phyloP scores from a whole-genome alignment of 768 basidiomycete species.

The Obba rivulosa region DNA sequence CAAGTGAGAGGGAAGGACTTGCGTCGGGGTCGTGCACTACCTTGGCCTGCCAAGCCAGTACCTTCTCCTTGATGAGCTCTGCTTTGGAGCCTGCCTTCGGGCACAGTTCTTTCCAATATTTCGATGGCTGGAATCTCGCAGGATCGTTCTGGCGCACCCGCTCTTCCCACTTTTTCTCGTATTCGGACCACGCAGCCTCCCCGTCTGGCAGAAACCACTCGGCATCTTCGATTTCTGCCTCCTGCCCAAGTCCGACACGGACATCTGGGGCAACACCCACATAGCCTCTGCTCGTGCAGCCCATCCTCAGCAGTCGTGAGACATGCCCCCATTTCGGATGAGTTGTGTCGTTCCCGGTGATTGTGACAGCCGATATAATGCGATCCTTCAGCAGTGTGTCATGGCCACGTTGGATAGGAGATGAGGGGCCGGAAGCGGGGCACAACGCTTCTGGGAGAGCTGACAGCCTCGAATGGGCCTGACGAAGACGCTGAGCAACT shows the following conservation, averaged over 20 bases:
- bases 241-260: slow-evolving; percentile 19
- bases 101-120: slow-evolving; percentile 12
- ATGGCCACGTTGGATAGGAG: slow-evolving; percentile 27
- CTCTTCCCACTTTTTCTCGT: slow-evolving; percentile 33
- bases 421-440: slow-evolving; percentile 29
- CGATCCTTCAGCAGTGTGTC: slow-evolving; percentile 27
- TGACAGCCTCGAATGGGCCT: not conserved
- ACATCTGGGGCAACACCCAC: slow-evolving; percentile 19
- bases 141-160: slow-evolving; percentile 3
- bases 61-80: slow-evolving; percentile 29
- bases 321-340: slow-evolving; percentile 45
- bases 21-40: slow-evolving; percentile 4
- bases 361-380: slow-evolving; percentile 30
- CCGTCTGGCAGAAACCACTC: slow-evolving; percentile 37
- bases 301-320: slow-evolving; percentile 33
- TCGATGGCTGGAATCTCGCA: slow-evolving; percentile 6
- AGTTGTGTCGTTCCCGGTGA: slow-evolving; percentile 34
- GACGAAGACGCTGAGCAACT: not conserved
- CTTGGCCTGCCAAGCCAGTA: slow-evolving; percentile 30
- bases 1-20: not conserved
- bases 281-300: slow-evolving; percentile 32
- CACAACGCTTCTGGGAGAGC: slow-evolving; percentile 24
- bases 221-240: slow-evolving; percentile 18
- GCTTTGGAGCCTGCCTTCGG: slow-evolving; percentile 12
- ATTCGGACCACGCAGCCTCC: slow-evolving; percentile 45